phyloP scores from a whole-genome alignment of 2,329 filamentous ascomycete species.

The Pseudogymnoascus sp. region DNA sequence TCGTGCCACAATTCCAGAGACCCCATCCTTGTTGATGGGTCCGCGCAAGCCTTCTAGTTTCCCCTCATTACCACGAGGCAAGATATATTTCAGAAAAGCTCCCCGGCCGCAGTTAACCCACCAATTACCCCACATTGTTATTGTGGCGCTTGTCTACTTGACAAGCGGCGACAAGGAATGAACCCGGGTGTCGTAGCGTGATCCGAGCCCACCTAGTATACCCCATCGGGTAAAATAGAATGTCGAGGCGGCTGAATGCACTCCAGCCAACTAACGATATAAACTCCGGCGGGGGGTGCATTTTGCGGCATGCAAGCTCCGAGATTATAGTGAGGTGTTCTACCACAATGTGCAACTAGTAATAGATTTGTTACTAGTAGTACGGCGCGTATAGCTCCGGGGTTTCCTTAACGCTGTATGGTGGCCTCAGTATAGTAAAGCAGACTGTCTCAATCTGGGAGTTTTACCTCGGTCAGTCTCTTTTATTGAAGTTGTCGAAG shows the following conservation, averaged over 20 bases:
- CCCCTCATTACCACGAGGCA: background rate
- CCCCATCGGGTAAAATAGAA: background rate
- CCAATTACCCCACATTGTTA: slow-evolving; percentile 5
- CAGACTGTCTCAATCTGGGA: background rate
- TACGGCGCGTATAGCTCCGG: background rate
- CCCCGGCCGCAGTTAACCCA: slow-evolving; percentile 2
- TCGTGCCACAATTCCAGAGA: background rate
- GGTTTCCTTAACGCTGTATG: background rate
- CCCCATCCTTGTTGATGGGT: background rate
- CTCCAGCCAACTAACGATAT: background rate
- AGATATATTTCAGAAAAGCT: background rate
- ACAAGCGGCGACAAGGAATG: background rate
- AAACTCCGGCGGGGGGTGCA: background rate
- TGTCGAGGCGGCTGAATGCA: background rate
- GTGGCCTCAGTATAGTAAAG: background rate
- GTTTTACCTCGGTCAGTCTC: background rate
- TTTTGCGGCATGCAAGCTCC: background rate
- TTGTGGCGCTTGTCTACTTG: background rate
- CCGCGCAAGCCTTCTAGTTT: background rate
- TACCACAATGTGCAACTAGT: background rate
- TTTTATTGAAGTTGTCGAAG: background rate
- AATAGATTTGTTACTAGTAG: background rate
- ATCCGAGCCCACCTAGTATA: background rate
- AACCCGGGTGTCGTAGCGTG: background rate
- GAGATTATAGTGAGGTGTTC: background rate